phyloP scores from a whole-genome alignment of 2,329 filamentous ascomycete species.

The Stemphylium beticola region DNA sequence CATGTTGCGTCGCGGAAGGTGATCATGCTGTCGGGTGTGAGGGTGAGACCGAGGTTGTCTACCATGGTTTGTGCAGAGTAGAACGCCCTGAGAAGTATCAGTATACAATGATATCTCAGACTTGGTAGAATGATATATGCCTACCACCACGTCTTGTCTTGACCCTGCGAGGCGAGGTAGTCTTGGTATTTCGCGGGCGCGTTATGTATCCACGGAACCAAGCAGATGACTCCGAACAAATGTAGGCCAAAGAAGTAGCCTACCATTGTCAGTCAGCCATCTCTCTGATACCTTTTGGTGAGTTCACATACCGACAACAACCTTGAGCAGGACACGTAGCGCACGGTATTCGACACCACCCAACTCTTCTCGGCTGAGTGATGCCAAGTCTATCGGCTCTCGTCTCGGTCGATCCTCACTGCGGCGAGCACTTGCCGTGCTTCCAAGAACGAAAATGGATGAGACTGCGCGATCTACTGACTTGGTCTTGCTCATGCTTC shows the following conservation, averaged over 20 bases:
- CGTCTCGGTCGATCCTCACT: slow-evolving; percentile 40
- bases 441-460: slow-evolving; percentile 50
- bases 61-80: slow-evolving; percentile 89
- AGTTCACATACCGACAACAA: slow-evolving; percentile 71
- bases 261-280: slow-evolving; percentile 20
- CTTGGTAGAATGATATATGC: too few species aligned
- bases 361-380: slow-evolving; percentile 72
- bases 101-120: slow-evolving; percentile 66
- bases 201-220: slow-evolving; percentile 78
- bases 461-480: slow-evolving; percentile 51
- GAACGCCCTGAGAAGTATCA: slow-evolving; percentile 73
- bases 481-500: slow-evolving; percentile 36
- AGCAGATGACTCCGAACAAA: slow-evolving; percentile 72
- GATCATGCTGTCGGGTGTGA: slow-evolving; percentile 92
- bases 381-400: slow-evolving; percentile 53
- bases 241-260: slow-evolving; percentile 79
- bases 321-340: slow-evolving; percentile 79
- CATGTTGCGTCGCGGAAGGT: slow-evolving; percentile 81
- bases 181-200: slow-evolving; percentile 51
- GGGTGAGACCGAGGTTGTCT: slow-evolving; percentile 88
- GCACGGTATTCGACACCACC: slow-evolving; percentile 97
- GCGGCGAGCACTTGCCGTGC: slow-evolving; percentile 67
- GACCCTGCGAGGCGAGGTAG: slow-evolving; percentile 52
- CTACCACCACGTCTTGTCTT: slow-evolving; percentile 59
- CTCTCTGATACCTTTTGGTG: slow-evolving; percentile 38